A percentile compares a stretch with the other conserved stretches of the same genome.
phyloP scores from a whole-genome alignment of 2,329 filamentous ascomycete genomes.

The Phaeosphaeria sp. region DNA sequence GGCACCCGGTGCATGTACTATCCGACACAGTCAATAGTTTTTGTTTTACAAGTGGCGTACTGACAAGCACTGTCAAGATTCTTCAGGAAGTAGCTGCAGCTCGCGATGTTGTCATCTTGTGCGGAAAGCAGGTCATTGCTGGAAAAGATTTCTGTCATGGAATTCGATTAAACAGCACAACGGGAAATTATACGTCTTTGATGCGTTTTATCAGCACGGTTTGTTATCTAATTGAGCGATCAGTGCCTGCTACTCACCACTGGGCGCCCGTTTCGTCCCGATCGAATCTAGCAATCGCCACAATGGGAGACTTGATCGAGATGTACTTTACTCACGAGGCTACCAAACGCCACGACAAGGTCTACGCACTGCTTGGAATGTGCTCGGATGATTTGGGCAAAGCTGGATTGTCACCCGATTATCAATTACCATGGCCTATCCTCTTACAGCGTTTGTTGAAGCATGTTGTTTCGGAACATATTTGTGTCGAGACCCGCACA shows the following conservation, averaged over 20 bases:
- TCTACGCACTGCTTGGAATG: slow-evolving; percentile 25
- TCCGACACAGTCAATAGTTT: no score
- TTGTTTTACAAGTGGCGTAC: neutral
- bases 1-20: no score
- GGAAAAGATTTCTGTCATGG: slow-evolving; percentile 22
- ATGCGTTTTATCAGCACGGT: slow-evolving; percentile 13
- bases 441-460: slow-evolving; percentile 17
- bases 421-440: slow-evolving; percentile 16
- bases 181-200: slow-evolving; percentile 6
- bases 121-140: slow-evolving; percentile 17
- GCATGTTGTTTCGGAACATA: slow-evolving; percentile 11
- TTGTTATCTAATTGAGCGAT: slow-evolving; percentile 16
- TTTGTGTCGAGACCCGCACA: slow-evolving; percentile 17
- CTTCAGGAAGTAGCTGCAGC: slow-evolving; percentile 27
- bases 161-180: slow-evolving; percentile 4
- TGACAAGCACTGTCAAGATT: slow-evolving; percentile 11
- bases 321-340: slow-evolving; percentile 21
- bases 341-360: slow-evolving; percentile 17
- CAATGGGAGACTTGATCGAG: slow-evolving; percentile 20
- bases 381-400: slow-evolving; percentile 17
- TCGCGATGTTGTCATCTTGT: slow-evolving; percentile 20
- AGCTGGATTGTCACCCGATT: slow-evolving; percentile 16
- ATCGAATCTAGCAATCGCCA: slow-evolving; percentile 12
- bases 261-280: neutral
- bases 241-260: slow-evolving; percentile 14